These are phyloP conservation scores for Gliomastix tumulicola DNA, from an alignment of 2,329 filamentous ascomycete species.

Conservation along the genomic window DNA sequence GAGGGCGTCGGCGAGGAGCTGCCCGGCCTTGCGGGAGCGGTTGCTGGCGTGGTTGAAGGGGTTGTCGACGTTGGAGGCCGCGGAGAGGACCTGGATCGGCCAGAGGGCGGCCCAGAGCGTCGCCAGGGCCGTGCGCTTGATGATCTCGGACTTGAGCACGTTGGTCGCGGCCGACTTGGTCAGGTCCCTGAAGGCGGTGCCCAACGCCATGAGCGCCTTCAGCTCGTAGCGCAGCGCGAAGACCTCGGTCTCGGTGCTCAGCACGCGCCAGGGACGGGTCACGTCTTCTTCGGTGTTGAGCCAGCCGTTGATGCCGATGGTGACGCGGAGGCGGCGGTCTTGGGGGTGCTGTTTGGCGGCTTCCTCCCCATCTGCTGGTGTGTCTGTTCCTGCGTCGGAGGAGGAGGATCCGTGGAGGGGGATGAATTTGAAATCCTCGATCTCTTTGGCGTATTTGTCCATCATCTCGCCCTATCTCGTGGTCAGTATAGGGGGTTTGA, in stretches of 20 bases:
- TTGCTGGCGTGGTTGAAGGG: slow-evolving; percentile 73
- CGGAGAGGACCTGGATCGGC: slow-evolving; percentile 60
- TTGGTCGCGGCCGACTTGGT: slow-evolving; percentile 71
- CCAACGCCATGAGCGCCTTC: slow-evolving; percentile 67
- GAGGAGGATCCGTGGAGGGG: slow-evolving; percentile 55
- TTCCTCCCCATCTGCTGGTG: slow-evolving; percentile 23
- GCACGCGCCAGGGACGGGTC: slow-evolving; percentile 69
- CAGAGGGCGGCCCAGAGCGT: slow-evolving; percentile 63
- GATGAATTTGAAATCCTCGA: slow-evolving; percentile 75
- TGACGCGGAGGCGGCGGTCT: slow-evolving; percentile 60
- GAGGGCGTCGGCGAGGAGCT: slow-evolving; percentile 73
- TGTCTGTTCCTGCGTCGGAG: too few relatives aligned
- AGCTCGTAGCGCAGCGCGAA: slow-evolving; percentile 85
- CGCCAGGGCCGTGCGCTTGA: slow-evolving; percentile 64
- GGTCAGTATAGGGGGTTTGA: too few relatives aligned
- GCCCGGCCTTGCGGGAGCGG: slow-evolving; percentile 72
- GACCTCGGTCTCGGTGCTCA: slow-evolving; percentile 66
- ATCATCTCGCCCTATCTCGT: slow-evolving; percentile 70
- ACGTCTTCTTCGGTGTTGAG: slow-evolving; percentile 69
- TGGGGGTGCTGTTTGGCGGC: slow-evolving; percentile 19
- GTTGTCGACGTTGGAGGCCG: slow-evolving; percentile 68
- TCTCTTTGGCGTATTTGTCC: slow-evolving; percentile 79
- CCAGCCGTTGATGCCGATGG: slow-evolving; percentile 86
- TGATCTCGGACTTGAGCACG: slow-evolving; percentile 65
- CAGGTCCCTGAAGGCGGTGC: slow-evolving; percentile 63